These are phyloP conservation scores for Euphorbia lathyris DNA, from an alignment of 345 rosid genomes.

Conservation along the genomic window DNA sequence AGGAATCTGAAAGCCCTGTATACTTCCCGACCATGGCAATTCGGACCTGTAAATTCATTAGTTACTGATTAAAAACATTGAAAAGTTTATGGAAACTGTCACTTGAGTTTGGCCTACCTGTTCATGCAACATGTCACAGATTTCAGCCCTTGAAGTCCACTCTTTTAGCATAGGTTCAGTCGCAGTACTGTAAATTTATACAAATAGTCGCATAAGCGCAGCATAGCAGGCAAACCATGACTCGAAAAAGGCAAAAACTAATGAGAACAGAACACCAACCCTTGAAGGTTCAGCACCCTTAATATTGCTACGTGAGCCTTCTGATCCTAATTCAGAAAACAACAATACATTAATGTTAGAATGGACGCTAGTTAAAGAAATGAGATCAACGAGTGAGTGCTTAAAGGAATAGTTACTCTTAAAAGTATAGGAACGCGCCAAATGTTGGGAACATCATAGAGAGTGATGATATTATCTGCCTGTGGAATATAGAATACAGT, in stretches of 20 bases:
- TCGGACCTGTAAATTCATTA: slow-evolving; percentile 45
- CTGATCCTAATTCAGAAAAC: slow-evolving; percentile 62
- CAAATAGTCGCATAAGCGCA: neutral
- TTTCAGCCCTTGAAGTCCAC: slow-evolving; percentile 70
- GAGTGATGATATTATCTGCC: slow-evolving; percentile 73
- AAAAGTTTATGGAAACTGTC: neutral
- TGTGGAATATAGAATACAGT: slow-evolving; percentile 28
- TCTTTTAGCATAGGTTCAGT: slow-evolving; percentile 64
- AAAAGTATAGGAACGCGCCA: slow-evolving; percentile 95
- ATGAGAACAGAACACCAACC: slow-evolving; percentile 41
- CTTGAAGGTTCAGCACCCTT: slow-evolving; percentile 60
- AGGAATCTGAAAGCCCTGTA: slow-evolving; percentile 69
- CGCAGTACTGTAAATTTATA: slow-evolving; percentile 41
- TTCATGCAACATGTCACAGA: slow-evolving; percentile 59
- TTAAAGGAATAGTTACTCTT: slow-evolving; percentile 47
- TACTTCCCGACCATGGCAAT: slow-evolving; percentile 87
- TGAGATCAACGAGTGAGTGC: neutral
- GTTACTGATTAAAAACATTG: slow-evolving; percentile 6
- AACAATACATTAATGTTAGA: slow-evolving; percentile 4
- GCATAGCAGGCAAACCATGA: too few relatives aligned
- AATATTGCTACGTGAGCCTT: slow-evolving; percentile 91
- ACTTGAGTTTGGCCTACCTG: slow-evolving; percentile 37
- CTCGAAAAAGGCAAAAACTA: neutral
- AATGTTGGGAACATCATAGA: slow-evolving; percentile 90
- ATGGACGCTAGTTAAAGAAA: neutral